Percentiles rank a stretch among this genome's conserved stretches.
Conservation (phyloP, 1,284 basidiomycete genomes). For the Ceraceosorus guamensis region DNA sequence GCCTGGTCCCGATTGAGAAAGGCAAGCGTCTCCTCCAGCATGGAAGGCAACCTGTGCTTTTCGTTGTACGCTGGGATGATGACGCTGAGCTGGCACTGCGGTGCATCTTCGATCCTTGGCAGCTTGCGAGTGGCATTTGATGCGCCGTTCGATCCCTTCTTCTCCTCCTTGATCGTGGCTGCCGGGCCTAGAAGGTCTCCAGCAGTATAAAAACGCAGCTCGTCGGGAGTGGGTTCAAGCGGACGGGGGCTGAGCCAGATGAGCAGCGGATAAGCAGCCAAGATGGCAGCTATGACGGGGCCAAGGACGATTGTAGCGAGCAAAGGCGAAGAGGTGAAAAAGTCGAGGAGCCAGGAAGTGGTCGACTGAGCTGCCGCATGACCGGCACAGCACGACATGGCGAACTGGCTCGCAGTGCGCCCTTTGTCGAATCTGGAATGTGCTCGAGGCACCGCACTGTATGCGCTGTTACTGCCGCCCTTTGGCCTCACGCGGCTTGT, state of each 20-base stretch:
- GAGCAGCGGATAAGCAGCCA: constrained; percentile 2
- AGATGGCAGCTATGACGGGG: background rate
- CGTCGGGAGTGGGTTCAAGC: background rate
- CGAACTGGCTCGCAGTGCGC: too few relatives aligned
- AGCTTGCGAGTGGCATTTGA: too few relatives aligned
- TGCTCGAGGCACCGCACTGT: too few relatives aligned
- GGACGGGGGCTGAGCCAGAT: constrained; percentile 1
- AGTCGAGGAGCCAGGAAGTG: too few relatives aligned
- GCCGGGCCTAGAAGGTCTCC: background rate
- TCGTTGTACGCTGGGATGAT: constrained; percentile 90
- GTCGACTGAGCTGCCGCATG: too few relatives aligned
- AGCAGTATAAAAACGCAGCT: background rate
- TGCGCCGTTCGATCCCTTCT: background rate
- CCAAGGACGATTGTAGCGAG: constrained; percentile 3
- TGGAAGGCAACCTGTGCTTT: constrained; percentile 65
- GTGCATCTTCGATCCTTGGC: constrained; percentile 52
- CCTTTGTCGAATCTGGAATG: too few relatives aligned
- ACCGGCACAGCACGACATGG: too few relatives aligned
- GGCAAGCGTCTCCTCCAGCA: constrained; percentile 66
- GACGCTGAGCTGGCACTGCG: constrained; percentile 57
- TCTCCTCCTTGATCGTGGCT: background rate
- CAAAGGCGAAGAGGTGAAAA: constrained; percentile 2
- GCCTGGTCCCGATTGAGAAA: constrained; percentile 50
- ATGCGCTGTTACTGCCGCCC: too few relatives aligned
- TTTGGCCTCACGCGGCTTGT: too few relatives aligned